Evolutionary conservation across 805 yeast species (phyloP).

Genomic region (Debaryomyces castellii): DNA sequence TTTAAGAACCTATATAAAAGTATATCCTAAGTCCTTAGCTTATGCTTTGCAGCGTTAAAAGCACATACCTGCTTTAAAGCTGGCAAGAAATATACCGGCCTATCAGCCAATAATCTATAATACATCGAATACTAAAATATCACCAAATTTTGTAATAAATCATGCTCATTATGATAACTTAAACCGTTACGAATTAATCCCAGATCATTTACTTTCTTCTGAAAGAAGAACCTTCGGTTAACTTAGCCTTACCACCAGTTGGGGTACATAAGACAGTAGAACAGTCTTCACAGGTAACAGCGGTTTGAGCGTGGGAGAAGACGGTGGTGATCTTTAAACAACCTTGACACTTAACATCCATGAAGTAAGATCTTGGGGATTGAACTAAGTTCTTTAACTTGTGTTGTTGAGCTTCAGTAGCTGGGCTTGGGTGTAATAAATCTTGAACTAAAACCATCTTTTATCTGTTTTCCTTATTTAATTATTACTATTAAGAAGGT

Average conservation of each 20-base stretch:
- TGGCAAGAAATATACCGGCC: background rate
- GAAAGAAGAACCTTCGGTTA: conserved; percentile 43
- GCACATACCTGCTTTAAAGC: background rate
- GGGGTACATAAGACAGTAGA: conserved; percentile 41
- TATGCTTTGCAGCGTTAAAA: background rate
- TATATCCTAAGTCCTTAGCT: background rate
- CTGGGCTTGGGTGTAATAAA: conserved; percentile 41
- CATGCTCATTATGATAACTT: background rate
- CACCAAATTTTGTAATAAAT: background rate
- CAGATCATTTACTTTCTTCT: conserved; percentile 33
- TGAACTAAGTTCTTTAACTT: conserved; percentile 41
- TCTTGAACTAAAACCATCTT: conserved; percentile 45
- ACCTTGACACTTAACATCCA: conserved; percentile 44
- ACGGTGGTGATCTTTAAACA: conserved; percentile 42
- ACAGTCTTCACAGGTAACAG: conserved; percentile 42
- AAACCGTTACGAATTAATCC: background rate
- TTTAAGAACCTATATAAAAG: background rate
- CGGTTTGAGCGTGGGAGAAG: conserved; percentile 43
- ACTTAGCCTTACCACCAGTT: conserved; percentile 44
- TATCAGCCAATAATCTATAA: conserved; percentile 4
- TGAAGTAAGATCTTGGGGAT: conserved; percentile 41
- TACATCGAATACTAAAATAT: conserved; percentile 4
- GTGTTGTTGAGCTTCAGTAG: conserved; percentile 37
- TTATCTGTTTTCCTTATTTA: conserved; percentile 1
- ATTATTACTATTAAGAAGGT: background rate